phyloP scores from a whole-genome alignment of 2,329 filamentous ascomycete species.

The Alternaria rosae region DNA sequence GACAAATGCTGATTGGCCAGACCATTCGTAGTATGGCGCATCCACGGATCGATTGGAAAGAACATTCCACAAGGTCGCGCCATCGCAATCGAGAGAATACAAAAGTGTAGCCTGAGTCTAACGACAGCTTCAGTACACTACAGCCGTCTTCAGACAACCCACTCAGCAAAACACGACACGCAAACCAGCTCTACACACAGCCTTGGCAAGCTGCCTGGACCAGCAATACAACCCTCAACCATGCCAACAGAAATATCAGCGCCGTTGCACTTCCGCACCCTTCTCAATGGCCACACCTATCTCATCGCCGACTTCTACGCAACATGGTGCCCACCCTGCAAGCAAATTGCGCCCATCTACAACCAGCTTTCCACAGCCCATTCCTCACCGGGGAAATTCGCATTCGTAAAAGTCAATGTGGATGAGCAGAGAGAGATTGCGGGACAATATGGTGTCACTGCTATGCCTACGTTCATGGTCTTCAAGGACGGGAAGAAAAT shows the following conservation, averaged over 20 bases:
- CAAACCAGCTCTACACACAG: neutral
- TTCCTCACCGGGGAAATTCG: constrained; percentile 53
- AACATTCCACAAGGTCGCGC: constrained; percentile 32
- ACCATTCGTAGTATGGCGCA: neutral
- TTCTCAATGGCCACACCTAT: constrained; percentile 45
- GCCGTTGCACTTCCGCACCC: constrained; percentile 45
- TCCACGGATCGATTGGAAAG: constrained; percentile 6
- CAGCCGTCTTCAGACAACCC: neutral
- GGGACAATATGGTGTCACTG: constrained; percentile 57
- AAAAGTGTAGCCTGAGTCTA: neutral
- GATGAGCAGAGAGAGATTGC: constrained; percentile 60
- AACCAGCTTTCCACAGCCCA: constrained; percentile 60
- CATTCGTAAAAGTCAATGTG: constrained; percentile 64
- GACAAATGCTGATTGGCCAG: constrained; percentile 29
- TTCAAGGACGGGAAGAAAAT: constrained; percentile 44
- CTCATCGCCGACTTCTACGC: constrained; percentile 62
- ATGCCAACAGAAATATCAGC: constrained; percentile 45
- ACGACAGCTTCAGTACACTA: neutral
- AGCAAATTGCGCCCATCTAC: constrained; percentile 61
- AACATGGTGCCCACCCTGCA: constrained; percentile 66
- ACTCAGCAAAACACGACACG: neutral
- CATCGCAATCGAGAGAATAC: neutral
- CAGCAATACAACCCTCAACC: neutral
- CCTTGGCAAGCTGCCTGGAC: neutral
- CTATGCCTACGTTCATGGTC: constrained; percentile 49